A percentile compares a stretch with the other conserved stretches of the same genome.
phyloP scores from a whole-genome alignment of 2,329 filamentous ascomycete genomes.

The Xylaria sp. region DNA sequence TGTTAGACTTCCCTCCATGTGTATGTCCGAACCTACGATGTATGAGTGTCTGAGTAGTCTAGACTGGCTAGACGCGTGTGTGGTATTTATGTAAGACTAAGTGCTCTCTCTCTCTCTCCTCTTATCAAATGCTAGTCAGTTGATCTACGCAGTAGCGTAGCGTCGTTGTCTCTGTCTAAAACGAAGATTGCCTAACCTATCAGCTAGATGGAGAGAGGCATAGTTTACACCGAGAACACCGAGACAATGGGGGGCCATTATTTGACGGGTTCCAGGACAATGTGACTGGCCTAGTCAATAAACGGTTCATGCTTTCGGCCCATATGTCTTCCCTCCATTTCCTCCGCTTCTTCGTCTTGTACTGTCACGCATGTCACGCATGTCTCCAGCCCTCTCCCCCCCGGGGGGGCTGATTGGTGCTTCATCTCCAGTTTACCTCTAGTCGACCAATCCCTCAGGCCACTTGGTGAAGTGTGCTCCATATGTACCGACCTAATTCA shows the following conservation, averaged over 20 bases:
- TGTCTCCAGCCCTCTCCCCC: background rate
- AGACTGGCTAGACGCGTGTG: background rate
- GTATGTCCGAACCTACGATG: no score
- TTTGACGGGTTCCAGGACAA: background rate
- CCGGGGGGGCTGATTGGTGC: background rate
- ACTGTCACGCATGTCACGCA: background rate
- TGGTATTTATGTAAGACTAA: background rate
- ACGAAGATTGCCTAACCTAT: background rate
- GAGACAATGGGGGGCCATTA: constrained; percentile 12
- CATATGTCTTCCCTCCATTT: background rate
- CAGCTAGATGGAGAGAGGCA: background rate
- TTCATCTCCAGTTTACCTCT: background rate
- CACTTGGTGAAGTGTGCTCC: background rate
- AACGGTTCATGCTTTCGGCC: background rate
- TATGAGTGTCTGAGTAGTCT: background rate
- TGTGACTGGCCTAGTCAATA: background rate
- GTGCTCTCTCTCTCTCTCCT: background rate
- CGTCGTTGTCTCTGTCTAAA: background rate
- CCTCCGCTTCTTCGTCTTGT: background rate
- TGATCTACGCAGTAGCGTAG: background rate
- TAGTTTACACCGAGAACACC: constrained; percentile 14
- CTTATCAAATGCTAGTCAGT: background rate
- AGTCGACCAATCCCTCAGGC: background rate
- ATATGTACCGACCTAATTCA: background rate
- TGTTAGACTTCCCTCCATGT: constrained; percentile 4